Evolutionary conservation across 805 yeast species (phyloP), one percentile per base, ranked within the genome.

Genomic region (Candida taoyuanica): DNA sequence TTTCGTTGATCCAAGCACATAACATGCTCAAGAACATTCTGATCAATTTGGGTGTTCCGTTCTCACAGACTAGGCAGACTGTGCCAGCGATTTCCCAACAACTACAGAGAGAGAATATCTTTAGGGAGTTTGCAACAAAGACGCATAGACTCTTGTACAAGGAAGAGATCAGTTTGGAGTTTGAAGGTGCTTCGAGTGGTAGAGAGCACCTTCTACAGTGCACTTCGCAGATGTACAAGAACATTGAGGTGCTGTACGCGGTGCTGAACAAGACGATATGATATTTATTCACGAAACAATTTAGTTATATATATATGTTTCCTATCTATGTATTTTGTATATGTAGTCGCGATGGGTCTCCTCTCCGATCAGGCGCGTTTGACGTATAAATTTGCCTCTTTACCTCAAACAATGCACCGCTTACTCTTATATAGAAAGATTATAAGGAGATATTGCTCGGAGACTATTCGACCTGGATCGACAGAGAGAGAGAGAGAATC

Each of bases 11-110:
- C 3, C 54, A 58, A 17, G 53, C 64, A 14, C 67, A 63, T 24
- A 65, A 64, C 43, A 44, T 59, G 4, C 47, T 64, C 20, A 65
- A 64, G 42, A 57, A 63, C 43, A 40, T 64, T 7, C 43, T 62
- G 31, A 42, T 61, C 3, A 42, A 57, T 20, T 51, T 64, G 31
- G 53, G 53, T 12, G 54, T 63, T 14, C 67, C 68, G 13, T 56
- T 49, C 29, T 40, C 56, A 12, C 48, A 59, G 29, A 41, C 61
- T 7, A 47, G 51, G 24, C 40, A 48, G 25, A 44, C 42, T 25
- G 44, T 65, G 8, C 56, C 63, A 3, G 35, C 50, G 12, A 49
- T 63, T 9, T 57, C 47, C 2, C 46, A 49, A 3, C 43, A 49
- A 13, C 39, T 62, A 14, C 50, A 56, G 24, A 60, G 55, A 23